Conservation (phyloP, 2,329 filamentous ascomycete species). For the Thelonectria olida region DNA sequence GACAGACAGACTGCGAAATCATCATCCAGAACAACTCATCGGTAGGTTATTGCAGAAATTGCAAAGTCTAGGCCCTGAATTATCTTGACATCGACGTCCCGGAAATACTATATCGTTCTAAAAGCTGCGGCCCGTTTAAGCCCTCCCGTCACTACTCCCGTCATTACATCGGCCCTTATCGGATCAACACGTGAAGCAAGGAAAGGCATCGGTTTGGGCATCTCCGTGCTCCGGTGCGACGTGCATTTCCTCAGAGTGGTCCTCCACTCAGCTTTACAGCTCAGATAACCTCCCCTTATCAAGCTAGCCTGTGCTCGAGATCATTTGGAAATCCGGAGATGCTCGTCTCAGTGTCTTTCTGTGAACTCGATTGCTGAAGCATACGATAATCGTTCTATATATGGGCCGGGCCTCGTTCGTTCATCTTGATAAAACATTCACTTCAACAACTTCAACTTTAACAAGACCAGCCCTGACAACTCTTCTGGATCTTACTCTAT, state of each 20-base stretch:
- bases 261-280: constrained; percentile 26
- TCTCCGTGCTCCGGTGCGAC: constrained; percentile 38
- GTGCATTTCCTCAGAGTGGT: constrained; percentile 16
- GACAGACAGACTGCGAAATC: not conserved
- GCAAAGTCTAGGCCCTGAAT: not conserved
- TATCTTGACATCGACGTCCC: not conserved
- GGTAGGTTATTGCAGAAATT: not conserved
- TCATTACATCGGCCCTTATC: constrained; percentile 34
- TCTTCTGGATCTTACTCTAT: not conserved
- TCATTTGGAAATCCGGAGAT: constrained; percentile 39
- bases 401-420: constrained; percentile 21
- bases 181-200: constrained; percentile 28
- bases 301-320: constrained; percentile 26
- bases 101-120: constrained; percentile 22
- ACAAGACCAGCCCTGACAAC: not conserved
- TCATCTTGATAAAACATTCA: constrained; percentile 19
- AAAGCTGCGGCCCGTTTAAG: constrained; percentile 27
- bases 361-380: constrained; percentile 4
- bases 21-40: not conserved
- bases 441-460: constrained; percentile 25
- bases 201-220: constrained; percentile 26
- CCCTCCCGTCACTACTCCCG: constrained; percentile 24
- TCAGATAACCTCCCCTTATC: constrained; percentile 30
- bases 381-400: constrained; percentile 29
- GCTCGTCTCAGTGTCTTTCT: constrained; percentile 1